Base-by-base conservation (phyloP, 78 protist genomes). In the Capsaspora owczarzaki region DNA sequence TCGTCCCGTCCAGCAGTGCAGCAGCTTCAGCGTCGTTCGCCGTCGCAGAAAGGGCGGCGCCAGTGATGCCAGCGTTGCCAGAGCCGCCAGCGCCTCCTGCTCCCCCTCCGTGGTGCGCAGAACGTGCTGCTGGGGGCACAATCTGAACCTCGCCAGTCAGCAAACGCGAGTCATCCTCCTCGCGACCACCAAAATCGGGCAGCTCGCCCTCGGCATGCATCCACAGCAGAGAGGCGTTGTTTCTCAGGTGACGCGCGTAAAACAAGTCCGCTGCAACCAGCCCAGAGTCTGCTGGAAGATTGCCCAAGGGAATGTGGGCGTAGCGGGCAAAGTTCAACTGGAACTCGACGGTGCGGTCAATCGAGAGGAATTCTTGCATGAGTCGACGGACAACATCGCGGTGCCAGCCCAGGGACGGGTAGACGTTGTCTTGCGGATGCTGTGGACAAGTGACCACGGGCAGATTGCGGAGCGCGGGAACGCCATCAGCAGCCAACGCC, bases 181-280 rank as follows among this genome's bases (percentile, higher is more conserved):
- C 77, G 61, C 82, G 56, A 5, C 95, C 97, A 31, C 97, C 97
- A 22, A 93, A 82, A 61, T 93, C 97, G 0, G 97, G 93, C 40
- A 53, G 80, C 19, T 35, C 56, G 20, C 85, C 38, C n/a, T 23
- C 77, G 6, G 93, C 86, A n/a, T n/a, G n/a, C 66, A 53, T n/a
- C 97, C 97, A 94, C 44, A 85, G 79, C 23, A 94, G 51, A 44
- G 68, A 82, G 14, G 80, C 66, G 12, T 46, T 41, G 0, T 84
- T 60, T 19, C n/a, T 4, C n/a, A 76, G 72, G 51, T 29, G 29
- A 41, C 96, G 88, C 20, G 87, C 79, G 53, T 49, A 89, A 2
- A 74, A 16, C 0, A 89, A 1, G 71, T 92, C 94, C 23, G 88
- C 5, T 19, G 80, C 66, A 20, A 72, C 78, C 29, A 78, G 25